These are phyloP conservation scores for Penicillium sp. DNA, from an alignment of 2,329 filamentous ascomycete genomes.

Conservation along the genomic window DNA sequence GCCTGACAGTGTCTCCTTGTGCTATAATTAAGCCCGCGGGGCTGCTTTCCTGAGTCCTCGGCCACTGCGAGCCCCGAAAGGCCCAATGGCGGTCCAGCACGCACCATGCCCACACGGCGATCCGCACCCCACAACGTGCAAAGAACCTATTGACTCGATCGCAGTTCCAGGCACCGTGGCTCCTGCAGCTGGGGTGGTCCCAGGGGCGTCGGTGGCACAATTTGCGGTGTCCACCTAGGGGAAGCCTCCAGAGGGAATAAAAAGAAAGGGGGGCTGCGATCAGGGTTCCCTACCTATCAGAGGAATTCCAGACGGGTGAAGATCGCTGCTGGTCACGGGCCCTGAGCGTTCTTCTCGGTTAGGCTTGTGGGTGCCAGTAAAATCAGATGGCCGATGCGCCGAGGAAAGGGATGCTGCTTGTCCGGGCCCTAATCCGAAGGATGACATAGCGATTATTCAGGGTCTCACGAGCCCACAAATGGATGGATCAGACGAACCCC, in stretches of 20 bases:
- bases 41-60: conserved; percentile 8
- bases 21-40: conserved; percentile 20
- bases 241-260: not conserved
- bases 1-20: too few relatives aligned
- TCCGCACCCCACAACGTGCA: conserved; percentile 31
- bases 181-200: conserved; percentile 3
- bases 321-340: conserved; percentile 15
- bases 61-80: conserved; percentile 5
- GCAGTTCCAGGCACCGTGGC: conserved; percentile 8
- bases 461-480: not conserved
- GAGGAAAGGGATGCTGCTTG: conserved; percentile 7
- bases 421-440: not conserved
- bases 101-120: conserved; percentile 21
- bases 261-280: conserved; percentile 12
- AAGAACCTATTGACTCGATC: conserved; percentile 18
- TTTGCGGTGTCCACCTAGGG: conserved; percentile 6
- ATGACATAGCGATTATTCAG: not conserved
- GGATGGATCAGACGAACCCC: conserved; percentile 5
- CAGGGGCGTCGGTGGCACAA: not conserved
- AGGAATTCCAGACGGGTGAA: conserved; percentile 14
- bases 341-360: conserved; percentile 15
- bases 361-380: conserved; percentile 8
- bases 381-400: not conserved
- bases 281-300: conserved; percentile 12
- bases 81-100: conserved; percentile 23